A percentile compares a stretch with the other conserved stretches of the same genome.
Evolutionary conservation across 306 rosid species (phyloP).

Genomic region (Betula pendula): DNA sequence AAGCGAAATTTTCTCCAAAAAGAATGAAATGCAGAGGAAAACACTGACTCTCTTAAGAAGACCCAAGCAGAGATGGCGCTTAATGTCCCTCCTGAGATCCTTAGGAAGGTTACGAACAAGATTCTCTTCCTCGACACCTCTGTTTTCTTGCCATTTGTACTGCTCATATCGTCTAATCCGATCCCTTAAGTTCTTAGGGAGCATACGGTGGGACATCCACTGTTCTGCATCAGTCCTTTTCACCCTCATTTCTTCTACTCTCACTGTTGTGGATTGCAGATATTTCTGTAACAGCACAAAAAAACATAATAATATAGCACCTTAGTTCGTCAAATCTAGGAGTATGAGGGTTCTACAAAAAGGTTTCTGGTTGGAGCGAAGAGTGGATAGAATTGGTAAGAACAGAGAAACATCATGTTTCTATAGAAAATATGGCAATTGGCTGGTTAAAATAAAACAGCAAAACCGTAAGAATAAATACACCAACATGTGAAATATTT

Average conservation of each 20-base stretch:
- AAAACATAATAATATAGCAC: too few relatives aligned
- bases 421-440: too few relatives aligned
- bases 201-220: slow-evolving; percentile 97
- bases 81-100: slow-evolving; percentile 87
- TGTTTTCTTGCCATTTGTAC: slow-evolving; percentile 92
- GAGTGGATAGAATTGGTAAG: too few relatives aligned
- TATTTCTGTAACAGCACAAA: slow-evolving; percentile 57
- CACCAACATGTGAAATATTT: too few relatives aligned
- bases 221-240: slow-evolving; percentile 77
- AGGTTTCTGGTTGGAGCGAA: too few relatives aligned
- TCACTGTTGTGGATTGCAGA: slow-evolving; percentile 77
- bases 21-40: background rate
- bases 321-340: too few relatives aligned
- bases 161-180: slow-evolving; percentile 80
- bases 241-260: slow-evolving; percentile 87
- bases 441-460: background rate
- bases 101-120: slow-evolving; percentile 77
- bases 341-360: too few relatives aligned
- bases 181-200: slow-evolving; percentile 62
- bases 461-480: background rate
- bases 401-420: background rate
- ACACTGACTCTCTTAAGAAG: slow-evolving; percentile 61
- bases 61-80: slow-evolving; percentile 74
- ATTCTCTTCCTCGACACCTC: slow-evolving; percentile 81
- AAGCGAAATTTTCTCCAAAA: too few relatives aligned